Evolutionary conservation across 2,329 filamentous ascomycete genomes (phyloP), one percentile per base, ranked within the genome.

Genomic region (Ascochyta pisi): DNA sequence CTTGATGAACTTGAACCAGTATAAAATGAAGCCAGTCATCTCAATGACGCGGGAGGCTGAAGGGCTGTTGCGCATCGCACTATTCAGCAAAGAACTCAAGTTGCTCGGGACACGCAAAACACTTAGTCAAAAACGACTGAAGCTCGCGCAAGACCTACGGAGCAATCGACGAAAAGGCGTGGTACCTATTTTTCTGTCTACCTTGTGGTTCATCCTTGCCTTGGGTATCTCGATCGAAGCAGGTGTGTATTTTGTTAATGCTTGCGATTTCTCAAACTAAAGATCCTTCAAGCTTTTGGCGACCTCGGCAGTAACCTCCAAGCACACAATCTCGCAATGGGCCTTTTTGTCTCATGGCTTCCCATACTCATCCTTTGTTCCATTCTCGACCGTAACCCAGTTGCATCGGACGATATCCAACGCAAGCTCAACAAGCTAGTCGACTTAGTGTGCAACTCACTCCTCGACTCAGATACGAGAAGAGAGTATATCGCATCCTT

Each of bases 311-410:
- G 69, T 12, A 76, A 77, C 37, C 63, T 73, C 3, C 75, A 73
- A 5, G 76, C 77, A 1, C 78, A 80, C 48, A 75, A 77, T 46
- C 70, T 81, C 1, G 73, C 77, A 3, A 63, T 81, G 4, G 78
- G 78, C 2, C 52, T 78, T 4, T 57, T 80, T n/a, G 61, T 79
- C 10, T 68, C 73, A 8, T 81, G 77, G 78, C 62, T 81, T 3
- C 78, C 78, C 2, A 66, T 79, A 7, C 61, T 80, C 6, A 74
- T 80, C 16, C 64, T 78, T 6, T 73, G 76, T 40, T 73, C 69
- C 3, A 79, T 80, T 35, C 70, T 79, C 7, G 78, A 81, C 55
- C 70, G 78, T 19, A 81, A 80, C 48, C 78, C 74, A 2, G 68
- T 76, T 3, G 73, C 76, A 12, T 66, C 75, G 6, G 73, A 77